Conservation (phyloP, 1,284 basidiomycete genomes). For the Tylopilus sp. region DNA sequence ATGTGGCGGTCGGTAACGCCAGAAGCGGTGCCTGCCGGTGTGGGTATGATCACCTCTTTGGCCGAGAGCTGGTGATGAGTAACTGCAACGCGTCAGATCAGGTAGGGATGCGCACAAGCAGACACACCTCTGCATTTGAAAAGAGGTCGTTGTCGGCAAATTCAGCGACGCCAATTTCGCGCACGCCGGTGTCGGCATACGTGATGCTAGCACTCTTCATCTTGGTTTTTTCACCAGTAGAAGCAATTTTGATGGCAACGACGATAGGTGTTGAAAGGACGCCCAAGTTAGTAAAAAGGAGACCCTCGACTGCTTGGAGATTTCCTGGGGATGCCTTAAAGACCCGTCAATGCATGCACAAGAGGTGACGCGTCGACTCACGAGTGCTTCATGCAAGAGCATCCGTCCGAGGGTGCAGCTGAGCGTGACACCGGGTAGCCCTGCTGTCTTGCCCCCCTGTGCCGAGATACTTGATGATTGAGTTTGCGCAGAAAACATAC, state of each 20-base stretch:
- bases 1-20: conserved; percentile 85
- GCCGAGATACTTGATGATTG: conserved; percentile 88
- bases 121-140: conserved; percentile 90
- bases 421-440: conserved; percentile 85
- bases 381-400: conserved; percentile 91
- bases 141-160: conserved; percentile 97
- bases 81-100: conserved; percentile 64
- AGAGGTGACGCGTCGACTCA: conserved; percentile 37
- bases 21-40: conserved; percentile 71
- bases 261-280: conserved; percentile 90
- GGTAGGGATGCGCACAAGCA: background rate
- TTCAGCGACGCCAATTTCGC: conserved; percentile 86
- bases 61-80: conserved; percentile 94
- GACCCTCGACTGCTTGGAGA: conserved; percentile 92
- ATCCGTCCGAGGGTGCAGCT: conserved; percentile 86
- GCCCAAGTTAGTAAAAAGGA: conserved; percentile 90
- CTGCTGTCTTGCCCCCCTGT: conserved; percentile 62
- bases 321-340: conserved; percentile 95
- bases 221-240: conserved; percentile 63
- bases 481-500: conserved; percentile 87
- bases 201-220: conserved; percentile 76
- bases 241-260: conserved; percentile 87
- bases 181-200: conserved; percentile 81
- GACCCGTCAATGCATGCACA: conserved; percentile 18
- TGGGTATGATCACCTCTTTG: conserved; percentile 89